A percentile compares a stretch with the other conserved stretches of the same genome.
phyloP scores from a whole-genome alignment of 139 green algal species.

The Coelastrella sp. region DNA sequence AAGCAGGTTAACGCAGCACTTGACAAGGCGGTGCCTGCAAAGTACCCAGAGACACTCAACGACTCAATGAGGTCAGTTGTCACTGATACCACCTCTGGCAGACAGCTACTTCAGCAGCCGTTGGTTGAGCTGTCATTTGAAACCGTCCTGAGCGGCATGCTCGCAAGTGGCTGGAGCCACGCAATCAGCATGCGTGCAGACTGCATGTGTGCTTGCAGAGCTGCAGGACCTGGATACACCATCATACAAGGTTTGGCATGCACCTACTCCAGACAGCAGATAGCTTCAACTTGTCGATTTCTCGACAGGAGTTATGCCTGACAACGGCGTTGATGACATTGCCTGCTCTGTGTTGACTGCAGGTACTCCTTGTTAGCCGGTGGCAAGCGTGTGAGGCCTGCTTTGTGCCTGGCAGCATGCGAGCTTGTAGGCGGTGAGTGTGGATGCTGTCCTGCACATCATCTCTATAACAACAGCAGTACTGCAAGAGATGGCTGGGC shows the following conservation, averaged over 20 bases:
- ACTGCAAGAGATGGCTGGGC: background rate
- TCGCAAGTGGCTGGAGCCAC: background rate
- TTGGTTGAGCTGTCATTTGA: background rate
- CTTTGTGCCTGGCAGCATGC: constrained; percentile 95
- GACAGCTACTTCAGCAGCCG: background rate
- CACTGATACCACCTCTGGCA: background rate
- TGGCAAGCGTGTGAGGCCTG: constrained; percentile 96
- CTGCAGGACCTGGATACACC: no score
- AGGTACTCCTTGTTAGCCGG: constrained; percentile 95
- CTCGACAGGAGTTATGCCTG: background rate
- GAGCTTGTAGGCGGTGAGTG: constrained; percentile 93
- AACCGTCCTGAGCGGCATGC: background rate
- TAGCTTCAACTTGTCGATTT: background rate
- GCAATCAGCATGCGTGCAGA: background rate
- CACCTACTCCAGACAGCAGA: no score
- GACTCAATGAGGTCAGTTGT: constrained; percentile 82
- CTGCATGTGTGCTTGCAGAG: background rate
- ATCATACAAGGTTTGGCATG: no score
- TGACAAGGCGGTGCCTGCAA: constrained; percentile 81
- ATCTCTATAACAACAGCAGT: background rate
- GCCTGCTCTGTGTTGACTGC: background rate
- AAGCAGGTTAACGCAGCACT: constrained; percentile 86
- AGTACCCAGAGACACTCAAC: constrained; percentile 92
- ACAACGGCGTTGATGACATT: background rate
- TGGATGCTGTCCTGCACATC: background rate